These are phyloP conservation scores for Tetradesmus lagerheimii DNA, from an alignment of 139 green algal species.

Conservation along the genomic window DNA sequence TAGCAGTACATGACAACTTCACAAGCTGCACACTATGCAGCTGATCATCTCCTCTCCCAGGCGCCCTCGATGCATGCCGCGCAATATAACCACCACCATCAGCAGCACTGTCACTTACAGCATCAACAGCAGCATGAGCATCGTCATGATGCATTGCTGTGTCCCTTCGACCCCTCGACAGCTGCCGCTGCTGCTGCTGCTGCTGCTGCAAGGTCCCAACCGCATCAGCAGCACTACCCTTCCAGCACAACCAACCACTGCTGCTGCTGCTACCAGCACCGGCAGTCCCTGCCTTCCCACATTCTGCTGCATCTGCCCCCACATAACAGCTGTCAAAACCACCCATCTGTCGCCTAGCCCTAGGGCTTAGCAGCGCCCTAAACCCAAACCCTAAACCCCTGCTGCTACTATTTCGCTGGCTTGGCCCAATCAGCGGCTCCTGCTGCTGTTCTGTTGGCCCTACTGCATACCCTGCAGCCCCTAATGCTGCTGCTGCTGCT, in stretches of 20 bases:
- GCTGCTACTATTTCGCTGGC: background rate
- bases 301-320: background rate
- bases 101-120: background rate
- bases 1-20: background rate
- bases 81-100: background rate
- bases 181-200: slow-evolving; percentile 20
- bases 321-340: background rate
- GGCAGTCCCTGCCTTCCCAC: background rate
- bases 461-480: background rate
- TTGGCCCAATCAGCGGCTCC: background rate
- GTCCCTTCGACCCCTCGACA: background rate
- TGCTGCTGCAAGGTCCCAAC: background rate
- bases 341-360: background rate
- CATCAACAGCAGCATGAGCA: background rate
- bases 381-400: background rate
- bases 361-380: background rate
- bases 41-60: background rate
- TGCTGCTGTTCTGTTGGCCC: background rate
- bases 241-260: background rate
- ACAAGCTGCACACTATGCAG: background rate
- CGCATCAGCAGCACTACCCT: background rate
- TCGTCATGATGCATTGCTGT: background rate
- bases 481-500: background rate
- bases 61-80: background rate
- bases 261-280: background rate